phyloP scores from a whole-genome alignment of 2,329 filamentous ascomycete genomes.

The Penicillium sp. region DNA sequence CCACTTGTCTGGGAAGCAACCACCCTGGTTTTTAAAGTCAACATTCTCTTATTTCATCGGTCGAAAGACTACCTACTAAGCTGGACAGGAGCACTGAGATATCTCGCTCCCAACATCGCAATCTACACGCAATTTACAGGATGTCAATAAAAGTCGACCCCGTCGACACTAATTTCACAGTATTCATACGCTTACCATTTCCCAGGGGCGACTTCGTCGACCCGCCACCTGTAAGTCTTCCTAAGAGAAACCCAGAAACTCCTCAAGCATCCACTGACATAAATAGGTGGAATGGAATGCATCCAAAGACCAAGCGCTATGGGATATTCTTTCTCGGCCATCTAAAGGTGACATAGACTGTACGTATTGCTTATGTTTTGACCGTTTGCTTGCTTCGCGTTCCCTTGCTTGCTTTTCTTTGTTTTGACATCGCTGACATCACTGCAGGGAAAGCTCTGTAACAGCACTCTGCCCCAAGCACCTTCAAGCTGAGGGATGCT shows the following conservation, averaged over 20 bases:
- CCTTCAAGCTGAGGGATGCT: background rate
- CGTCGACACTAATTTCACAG: conserved; percentile 52
- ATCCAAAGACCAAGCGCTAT: conserved; percentile 80
- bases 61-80: background rate
- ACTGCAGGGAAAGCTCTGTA: conserved; percentile 72
- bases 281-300: conserved; percentile 80
- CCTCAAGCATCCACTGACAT: conserved; percentile 16
- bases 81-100: background rate
- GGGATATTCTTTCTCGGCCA: conserved; percentile 82
- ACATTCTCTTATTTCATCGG: background rate
- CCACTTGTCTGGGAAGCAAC: background rate
- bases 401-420: background rate
- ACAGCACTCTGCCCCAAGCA: conserved; percentile 3
- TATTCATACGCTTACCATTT: conserved; percentile 88
- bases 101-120: background rate
- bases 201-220: conserved; percentile 83
- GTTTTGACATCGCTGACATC: conserved; percentile 18
- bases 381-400: too few relatives aligned
- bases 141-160: conserved; percentile 12
- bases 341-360: conserved; percentile 84
- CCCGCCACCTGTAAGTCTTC: conserved; percentile 68
- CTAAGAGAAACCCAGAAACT: background rate
- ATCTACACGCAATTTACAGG: conserved; percentile 2
- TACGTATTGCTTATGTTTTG: conserved; percentile 44
- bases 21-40: background rate